Evolutionary conservation across 305 asterid genomes (phyloP), one percentile per base, ranked within the genome.

Genomic region (Ajuga reptans): DNA sequence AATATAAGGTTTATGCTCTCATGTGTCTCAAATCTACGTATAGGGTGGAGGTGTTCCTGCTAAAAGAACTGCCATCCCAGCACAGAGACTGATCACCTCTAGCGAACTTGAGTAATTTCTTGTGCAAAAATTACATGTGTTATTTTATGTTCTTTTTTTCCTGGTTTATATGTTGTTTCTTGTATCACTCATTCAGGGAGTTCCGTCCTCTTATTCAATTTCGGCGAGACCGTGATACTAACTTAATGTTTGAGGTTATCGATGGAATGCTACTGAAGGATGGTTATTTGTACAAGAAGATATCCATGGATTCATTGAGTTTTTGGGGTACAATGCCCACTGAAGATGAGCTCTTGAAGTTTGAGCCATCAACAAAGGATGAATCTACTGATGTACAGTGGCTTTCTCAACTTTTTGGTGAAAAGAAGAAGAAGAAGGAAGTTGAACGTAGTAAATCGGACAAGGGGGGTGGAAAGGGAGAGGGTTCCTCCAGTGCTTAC

Each of bases 201-300:
- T 94, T 87, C 74, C 99, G 93, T 53, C 95, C 99, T 73, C 88
- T 89, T 75, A 89, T 94, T 75, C 92, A 86, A 60, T 11, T 15
- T 70, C 90, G 99, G 39, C 86, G 90, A 57, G 99, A 94, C 77
- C 98, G 96, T 63, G 99, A 94, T 58, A 86, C 90, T n/a, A 85
- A 85, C 72, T 71, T 64, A 73, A 70, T 75, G 75, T 81, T 83
- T 80, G 96, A 94, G 77, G 66, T 85, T 75, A 93, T 91, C 63
- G 96, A 91, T 69, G 99, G 98, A 75, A 91, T 89, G 95, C 80
- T 89, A 91, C 83, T 94, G 82, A 94, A 87, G 83, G 98, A 89
- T 72, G 96, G 99, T 42, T 94, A 91, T 79, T 63, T 94, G 69
- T 94, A 81, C 78, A 94, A 94, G 78, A 93, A 87, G 77, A 78